These are phyloP conservation scores for Alternaria sp. DNA, from an alignment of 2,329 filamentous ascomycete species.

Conservation along the genomic window DNA sequence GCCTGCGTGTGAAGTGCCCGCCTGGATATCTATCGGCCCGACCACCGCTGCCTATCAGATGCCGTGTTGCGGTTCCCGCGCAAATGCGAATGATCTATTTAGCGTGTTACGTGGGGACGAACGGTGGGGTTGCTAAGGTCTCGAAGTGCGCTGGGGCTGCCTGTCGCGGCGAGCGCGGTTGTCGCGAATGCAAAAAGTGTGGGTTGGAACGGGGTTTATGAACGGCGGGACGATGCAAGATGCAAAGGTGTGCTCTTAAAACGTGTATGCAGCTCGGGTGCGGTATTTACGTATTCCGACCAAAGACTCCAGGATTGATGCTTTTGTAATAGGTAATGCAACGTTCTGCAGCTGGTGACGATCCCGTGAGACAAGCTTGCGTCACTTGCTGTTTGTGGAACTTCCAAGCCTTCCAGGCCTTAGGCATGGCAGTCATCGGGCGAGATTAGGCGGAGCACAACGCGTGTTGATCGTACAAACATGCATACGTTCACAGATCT, in stretches of 20 bases:
- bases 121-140: constrained; percentile 19
- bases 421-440: constrained; percentile 6
- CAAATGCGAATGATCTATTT: constrained; percentile 33
- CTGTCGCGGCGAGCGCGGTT: constrained; percentile 32
- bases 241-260: not conserved
- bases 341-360: constrained; percentile 5
- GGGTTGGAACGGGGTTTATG: not conserved
- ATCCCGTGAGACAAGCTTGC: constrained; percentile 10
- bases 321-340: not conserved
- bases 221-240: not conserved
- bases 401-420: not conserved
- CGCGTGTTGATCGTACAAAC: not conserved
- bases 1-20: constrained; percentile 30
- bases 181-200: constrained; percentile 11
- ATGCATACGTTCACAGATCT: not conserved
- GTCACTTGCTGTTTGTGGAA: constrained; percentile 1
- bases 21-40: constrained; percentile 28
- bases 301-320: not conserved
- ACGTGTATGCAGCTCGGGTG: constrained; percentile 1
- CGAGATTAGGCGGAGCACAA: not conserved
- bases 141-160: constrained; percentile 13
- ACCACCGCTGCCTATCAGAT: constrained; percentile 32
- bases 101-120: constrained; percentile 29
- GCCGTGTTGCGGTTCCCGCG: constrained; percentile 24
- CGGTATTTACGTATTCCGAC: constrained; percentile 2